Evolutionary conservation across 805 yeast genomes (phyloP), one percentile per base, ranked within the genome.

Genomic region (Clavispora santaluciae): DNA sequence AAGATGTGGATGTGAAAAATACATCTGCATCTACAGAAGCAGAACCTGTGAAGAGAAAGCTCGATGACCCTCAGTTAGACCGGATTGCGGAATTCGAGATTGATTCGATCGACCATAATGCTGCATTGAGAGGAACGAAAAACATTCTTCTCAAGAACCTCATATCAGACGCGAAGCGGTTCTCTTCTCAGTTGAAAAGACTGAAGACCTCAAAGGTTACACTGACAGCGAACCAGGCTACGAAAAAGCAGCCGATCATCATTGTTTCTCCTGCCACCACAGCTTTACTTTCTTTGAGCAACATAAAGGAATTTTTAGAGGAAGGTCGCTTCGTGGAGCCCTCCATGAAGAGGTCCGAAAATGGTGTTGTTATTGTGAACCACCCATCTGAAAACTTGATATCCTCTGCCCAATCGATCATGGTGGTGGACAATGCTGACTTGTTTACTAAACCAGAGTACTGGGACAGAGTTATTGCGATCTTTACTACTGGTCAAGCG

Each of bases 391-490:
- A 78, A 38, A 64, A 67, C 37, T 67, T 87, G 25, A 50, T 56
- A 13, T 44, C 66, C 4, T 79, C 85, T 12, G 77, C 73, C 17
- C 70, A 81, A 38, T 75, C 79, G 34, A 83, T 86, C 54, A 72
- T 89, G 51, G 84, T 93, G 41, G 97, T 90, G 23, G 95, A 87
- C 58, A 85, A 86, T 42, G 88, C 89, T 5, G 95, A 89, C 40
- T 76, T 81, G 64, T 69, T 70, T 51, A 82, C 86, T 18, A 91
- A 90, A 59, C 95, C 96, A 3, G 98, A 93, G 60, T 88, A 93
- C 64, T 93, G 99, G 99, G 95, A 88, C 57, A 76, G 99, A 44
- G 97, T 93, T 1, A 86, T 91, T 36, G 97, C 95, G 0, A 86
- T 93, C 28, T 83, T 93, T 67, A 91, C 96, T 13, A 91, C 97